These are phyloP conservation scores for Stagonosporopsis cucurbitacearum DNA, from an alignment of 2,329 filamentous ascomycete species.

Conservation along the genomic window DNA sequence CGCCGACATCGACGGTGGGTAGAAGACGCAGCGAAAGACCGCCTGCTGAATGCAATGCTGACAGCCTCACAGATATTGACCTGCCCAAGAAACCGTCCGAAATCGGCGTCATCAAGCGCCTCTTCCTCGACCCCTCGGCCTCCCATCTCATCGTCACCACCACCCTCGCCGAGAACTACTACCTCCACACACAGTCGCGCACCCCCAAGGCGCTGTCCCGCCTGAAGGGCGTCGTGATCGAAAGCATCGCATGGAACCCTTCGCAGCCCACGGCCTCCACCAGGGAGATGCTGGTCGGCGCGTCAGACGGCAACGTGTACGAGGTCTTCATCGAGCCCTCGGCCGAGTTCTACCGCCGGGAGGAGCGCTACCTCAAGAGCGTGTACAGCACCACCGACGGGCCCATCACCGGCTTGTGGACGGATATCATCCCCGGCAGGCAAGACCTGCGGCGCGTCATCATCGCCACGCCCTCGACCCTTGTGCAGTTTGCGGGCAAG, in stretches of 20 bases:
- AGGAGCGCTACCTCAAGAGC: conserved; percentile 88
- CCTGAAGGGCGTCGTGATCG: conserved; percentile 84
- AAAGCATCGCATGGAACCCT: conserved; percentile 93
- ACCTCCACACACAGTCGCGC: conserved; percentile 93
- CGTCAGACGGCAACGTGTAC: conserved; percentile 93
- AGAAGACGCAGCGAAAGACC: neutral
- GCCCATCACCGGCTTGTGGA: conserved; percentile 84
- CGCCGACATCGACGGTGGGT: conserved; percentile 81
- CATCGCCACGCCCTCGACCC: conserved; percentile 76
- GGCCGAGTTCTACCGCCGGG: conserved; percentile 91
- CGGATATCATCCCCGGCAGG: conserved; percentile 72
- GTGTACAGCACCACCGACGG: conserved; percentile 84
- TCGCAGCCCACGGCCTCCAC: conserved; percentile 92
- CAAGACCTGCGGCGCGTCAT: conserved; percentile 78
- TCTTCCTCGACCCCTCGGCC: conserved; percentile 97
- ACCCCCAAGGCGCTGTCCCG: conserved; percentile 82
- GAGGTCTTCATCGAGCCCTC: conserved; percentile 94
- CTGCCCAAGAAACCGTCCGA: conserved; percentile 92
- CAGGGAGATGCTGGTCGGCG: conserved; percentile 88
- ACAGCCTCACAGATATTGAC: conserved; percentile 76
- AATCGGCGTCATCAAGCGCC: conserved; percentile 87
- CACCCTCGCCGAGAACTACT: conserved; percentile 92
- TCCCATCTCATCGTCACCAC: conserved; percentile 94
- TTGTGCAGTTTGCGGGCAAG: conserved; percentile 83
- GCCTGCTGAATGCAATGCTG: neutral